phyloP scores from a whole-genome alignment of 2,329 filamentous ascomycete genomes.

The Colletotrichum orbiculare region DNA sequence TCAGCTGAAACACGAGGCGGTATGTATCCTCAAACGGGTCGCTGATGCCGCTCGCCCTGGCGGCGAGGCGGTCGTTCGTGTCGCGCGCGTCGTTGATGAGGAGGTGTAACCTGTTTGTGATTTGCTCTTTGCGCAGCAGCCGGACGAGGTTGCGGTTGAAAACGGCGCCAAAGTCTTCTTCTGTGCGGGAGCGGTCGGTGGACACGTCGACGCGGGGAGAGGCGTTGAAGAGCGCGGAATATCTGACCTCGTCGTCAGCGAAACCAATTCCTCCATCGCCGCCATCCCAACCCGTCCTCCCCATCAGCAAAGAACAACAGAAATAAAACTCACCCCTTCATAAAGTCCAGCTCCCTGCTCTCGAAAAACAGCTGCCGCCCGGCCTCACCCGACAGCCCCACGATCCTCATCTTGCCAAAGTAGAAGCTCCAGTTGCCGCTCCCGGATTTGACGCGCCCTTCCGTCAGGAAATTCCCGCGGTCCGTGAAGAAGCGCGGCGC shows the following conservation, averaged over 20 bases:
- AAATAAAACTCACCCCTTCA: conserved; percentile 49
- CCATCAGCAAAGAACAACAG: background rate
- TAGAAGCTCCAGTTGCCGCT: conserved; percentile 62
- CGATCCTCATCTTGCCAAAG: conserved; percentile 55
- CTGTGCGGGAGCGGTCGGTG: background rate
- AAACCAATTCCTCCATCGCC: background rate
- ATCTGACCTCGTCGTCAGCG: conserved; percentile 35
- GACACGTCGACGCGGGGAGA: conserved; percentile 40
- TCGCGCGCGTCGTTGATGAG: conserved; percentile 55
- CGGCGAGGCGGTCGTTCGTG: conserved; percentile 50
- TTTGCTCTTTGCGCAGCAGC: conserved; percentile 51
- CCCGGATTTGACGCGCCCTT: conserved; percentile 44
- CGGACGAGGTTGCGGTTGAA: conserved; percentile 46
- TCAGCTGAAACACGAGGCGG: conserved; percentile 64
- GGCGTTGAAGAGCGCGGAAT: conserved; percentile 46
- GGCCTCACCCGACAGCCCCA: conserved; percentile 56
- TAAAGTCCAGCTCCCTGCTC: conserved; percentile 54
- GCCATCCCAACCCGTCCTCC: too few relatives aligned
- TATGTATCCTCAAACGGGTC: conserved; percentile 67
- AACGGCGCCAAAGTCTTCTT: conserved; percentile 39
- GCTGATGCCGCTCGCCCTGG: conserved; percentile 44
- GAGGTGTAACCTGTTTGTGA: conserved; percentile 50
- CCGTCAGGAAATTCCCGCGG: conserved; percentile 55
- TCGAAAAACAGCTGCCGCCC: conserved; percentile 58
- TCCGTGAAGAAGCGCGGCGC: conserved; percentile 57